phyloP scores from a whole-genome alignment of 208 protist species.

The Trypanosoma vivax region DNA sequence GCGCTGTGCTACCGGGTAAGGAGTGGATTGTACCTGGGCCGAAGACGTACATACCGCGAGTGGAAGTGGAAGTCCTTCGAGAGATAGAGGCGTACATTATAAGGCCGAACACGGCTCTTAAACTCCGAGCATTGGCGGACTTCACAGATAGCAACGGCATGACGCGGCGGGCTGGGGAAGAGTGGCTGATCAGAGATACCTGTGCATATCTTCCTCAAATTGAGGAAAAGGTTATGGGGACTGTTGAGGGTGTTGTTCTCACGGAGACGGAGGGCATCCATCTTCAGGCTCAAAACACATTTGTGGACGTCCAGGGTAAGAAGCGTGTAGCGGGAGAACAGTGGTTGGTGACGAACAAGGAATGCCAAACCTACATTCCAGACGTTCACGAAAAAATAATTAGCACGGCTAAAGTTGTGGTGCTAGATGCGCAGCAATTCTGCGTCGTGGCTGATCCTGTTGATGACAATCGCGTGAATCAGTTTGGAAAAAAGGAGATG shows the following conservation, averaged over 20 bases:
- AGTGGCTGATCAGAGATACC: constrained; percentile 75
- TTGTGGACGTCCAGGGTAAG: constrained; percentile 83
- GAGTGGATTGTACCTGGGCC: constrained; percentile 91
- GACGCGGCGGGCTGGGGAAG: constrained; percentile 68
- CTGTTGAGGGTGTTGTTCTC: constrained; percentile 73
- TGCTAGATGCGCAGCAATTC: constrained; percentile 87
- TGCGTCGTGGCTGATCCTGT: constrained; percentile 90
- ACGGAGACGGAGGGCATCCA: constrained; percentile 74
- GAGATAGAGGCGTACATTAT: constrained; percentile 68
- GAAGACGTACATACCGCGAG: constrained; percentile 83
- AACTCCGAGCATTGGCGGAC: constrained; percentile 58
- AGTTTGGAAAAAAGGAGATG: constrained; percentile 83
- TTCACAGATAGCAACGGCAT: constrained; percentile 74
- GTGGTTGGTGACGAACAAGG: constrained; percentile 84
- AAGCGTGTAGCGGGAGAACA: constrained; percentile 62
- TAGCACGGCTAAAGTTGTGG: constrained; percentile 59
- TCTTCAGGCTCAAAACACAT: constrained; percentile 60
- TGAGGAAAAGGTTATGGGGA: constrained; percentile 72
- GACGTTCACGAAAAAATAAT: constrained; percentile 84
- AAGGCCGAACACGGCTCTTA: constrained; percentile 79
- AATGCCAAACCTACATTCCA: constrained; percentile 80
- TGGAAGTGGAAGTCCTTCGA: constrained; percentile 77
- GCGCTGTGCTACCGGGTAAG: constrained; percentile 53
- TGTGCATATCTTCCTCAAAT: constrained; percentile 88
- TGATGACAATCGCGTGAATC: constrained; percentile 34